Percentiles rank a stretch among this genome's conserved stretches.
These are phyloP conservation scores for Haematococcus sp. DNA, from an alignment of 139 green algal genomes.

Conservation along the genomic window DNA sequence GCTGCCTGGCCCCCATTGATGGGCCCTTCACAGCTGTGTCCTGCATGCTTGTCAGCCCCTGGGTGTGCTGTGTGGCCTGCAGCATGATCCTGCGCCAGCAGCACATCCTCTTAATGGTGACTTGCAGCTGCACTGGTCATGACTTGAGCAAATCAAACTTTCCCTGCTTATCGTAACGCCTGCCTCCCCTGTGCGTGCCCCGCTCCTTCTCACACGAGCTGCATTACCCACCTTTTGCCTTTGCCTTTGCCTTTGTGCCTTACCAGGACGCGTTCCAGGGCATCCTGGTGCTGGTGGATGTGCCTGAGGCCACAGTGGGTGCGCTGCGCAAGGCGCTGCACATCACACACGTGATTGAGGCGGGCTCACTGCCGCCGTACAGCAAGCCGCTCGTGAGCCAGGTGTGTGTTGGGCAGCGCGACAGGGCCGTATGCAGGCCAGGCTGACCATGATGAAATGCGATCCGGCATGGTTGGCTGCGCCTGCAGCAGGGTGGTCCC, in stretches of 20 bases:
- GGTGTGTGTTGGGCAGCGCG: too few relatives aligned
- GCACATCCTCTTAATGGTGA: too few relatives aligned
- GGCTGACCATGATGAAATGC: too few relatives aligned
- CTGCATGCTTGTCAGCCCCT: too few relatives aligned
- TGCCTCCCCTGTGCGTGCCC: not conserved
- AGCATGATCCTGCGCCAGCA: too few relatives aligned
- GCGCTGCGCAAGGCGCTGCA: constrained; percentile 6
- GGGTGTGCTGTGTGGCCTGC: too few relatives aligned
- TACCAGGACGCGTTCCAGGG: constrained; percentile 21
- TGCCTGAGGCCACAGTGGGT: not conserved
- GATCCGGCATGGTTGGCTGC: too few relatives aligned
- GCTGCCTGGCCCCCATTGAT: not conserved
- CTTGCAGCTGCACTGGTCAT: too few relatives aligned
- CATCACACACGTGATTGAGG: not conserved
- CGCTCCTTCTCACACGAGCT: not conserved
- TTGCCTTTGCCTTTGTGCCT: not conserved
- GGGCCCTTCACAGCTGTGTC: too few relatives aligned
- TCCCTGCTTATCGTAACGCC: not conserved
- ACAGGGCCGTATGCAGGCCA: too few relatives aligned
- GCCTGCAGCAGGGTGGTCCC: too few relatives aligned
- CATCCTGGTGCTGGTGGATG: constrained; percentile 30
- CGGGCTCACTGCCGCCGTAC: constrained; percentile 12
- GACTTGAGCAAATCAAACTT: too few relatives aligned
- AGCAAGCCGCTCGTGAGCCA: constrained; percentile 25
- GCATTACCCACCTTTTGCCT: not conserved